A percentile compares a stretch with the other conserved stretches of the same genome.
These are phyloP conservation scores for Nidularia sp. DNA, from an alignment of 768 basidiomycete species.

Conservation along the genomic window DNA sequence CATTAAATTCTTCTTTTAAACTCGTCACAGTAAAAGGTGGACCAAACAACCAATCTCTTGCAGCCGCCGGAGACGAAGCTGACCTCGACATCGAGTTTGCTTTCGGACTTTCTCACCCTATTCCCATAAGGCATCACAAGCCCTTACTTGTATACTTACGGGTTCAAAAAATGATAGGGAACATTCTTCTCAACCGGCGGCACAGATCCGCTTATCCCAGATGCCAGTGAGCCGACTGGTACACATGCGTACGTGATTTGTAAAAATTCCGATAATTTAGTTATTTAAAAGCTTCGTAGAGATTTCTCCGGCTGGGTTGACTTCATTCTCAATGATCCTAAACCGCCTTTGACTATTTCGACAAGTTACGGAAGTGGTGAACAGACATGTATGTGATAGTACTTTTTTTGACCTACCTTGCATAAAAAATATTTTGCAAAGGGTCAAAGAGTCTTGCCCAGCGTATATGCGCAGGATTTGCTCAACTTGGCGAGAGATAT, in stretches of 20 bases:
- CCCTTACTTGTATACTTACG: not conserved
- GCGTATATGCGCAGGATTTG: conserved; percentile 46
- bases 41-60: conserved; percentile 41
- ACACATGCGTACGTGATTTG: conserved; percentile 19
- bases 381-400: conserved; percentile 39
- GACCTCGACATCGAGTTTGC: conserved; percentile 55
- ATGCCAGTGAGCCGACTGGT: conserved; percentile 22
- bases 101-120: conserved; percentile 52
- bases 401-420: not conserved
- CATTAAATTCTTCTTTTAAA: conserved; percentile 38
- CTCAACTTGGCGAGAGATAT: conserved; percentile 36
- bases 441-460: conserved; percentile 45
- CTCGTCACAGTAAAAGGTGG: conserved; percentile 42
- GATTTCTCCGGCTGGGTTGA: conserved; percentile 42
- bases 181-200: conserved; percentile 54
- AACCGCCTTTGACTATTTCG: conserved; percentile 48
- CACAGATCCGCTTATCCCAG: conserved; percentile 44
- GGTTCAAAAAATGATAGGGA: conserved; percentile 13
- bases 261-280: no score
- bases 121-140: conserved; percentile 22
- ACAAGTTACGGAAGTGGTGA: conserved; percentile 62
- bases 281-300: not conserved
- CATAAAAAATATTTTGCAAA: conserved; percentile 8
- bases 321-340: conserved; percentile 32
- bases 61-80: conserved; percentile 48